Base-by-base conservation (phyloP, 2,329 filamentous ascomycete genomes). In the Sclerotinia minor region DNA sequence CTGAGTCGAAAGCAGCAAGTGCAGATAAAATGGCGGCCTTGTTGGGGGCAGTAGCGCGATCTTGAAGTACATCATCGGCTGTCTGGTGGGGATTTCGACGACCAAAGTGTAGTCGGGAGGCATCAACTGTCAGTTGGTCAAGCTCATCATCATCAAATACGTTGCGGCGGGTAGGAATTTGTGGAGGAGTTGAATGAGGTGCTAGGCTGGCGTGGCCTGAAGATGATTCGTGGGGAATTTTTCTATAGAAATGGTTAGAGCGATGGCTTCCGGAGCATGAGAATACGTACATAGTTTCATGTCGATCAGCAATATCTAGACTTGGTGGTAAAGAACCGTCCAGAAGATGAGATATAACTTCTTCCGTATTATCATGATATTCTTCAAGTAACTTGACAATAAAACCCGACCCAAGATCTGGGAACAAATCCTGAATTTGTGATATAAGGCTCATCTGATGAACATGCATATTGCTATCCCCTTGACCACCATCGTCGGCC, bases 341-440 rank as follows among this genome's bases (percentile, higher is more conserved):
- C 0, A 98, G 85, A 5, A 97, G 82, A 77, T 94, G 91, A 6
- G 91, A 87, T 69, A 95, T 89, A 47, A 95, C 89, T 76, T 89
- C 85, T 78, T 97, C 93, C 0, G 89, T 85, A 74, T 94, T 83
- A 72, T 95, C 88, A 55, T 81, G 80, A 76, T 95, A 97, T 76
- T 92, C 88, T 73, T 94, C 90, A 32, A 97, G 83, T 13, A 96
- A 83, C 73, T 86, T 90, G 24, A 91, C 84, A 21, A 98, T 82
- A 76, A 97, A 98, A 0, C 85, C 91, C 5, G 91, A 89, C 6
- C 94, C 93, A 13, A 98, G 82, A 70, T 96, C 87, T 0, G 94
- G 92, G 75, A 98, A 97, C 0, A 98, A 82, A 76, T 99, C 94
- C 76, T 97, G 93, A n/a, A 99, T 84, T 77, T 96, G 92, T 0